Conservation (phyloP, 805 yeast genomes). For the Isabelozyma rhagii region DNA sequence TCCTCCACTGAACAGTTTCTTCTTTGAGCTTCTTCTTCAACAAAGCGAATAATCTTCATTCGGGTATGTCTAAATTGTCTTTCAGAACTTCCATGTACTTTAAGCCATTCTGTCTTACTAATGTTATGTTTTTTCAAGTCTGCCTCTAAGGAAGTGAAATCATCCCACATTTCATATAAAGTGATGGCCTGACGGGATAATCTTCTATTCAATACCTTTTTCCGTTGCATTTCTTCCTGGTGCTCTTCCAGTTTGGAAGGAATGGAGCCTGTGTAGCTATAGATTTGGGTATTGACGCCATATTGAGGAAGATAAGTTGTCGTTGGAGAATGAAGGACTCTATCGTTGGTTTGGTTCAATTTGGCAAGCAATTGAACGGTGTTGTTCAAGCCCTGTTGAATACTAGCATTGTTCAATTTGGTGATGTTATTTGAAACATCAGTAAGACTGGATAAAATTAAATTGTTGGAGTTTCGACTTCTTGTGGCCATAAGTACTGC, state of each 20-base stretch:
- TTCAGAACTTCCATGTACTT: slow-evolving; percentile 26
- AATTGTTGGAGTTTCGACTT: slow-evolving; percentile 9
- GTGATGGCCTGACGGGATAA: slow-evolving; percentile 26
- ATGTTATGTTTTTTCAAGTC: slow-evolving; percentile 20
- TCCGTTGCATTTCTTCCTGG: slow-evolving; percentile 11
- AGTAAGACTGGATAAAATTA: slow-evolving; percentile 9
- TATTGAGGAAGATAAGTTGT: slow-evolving; percentile 1
- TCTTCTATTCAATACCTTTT: slow-evolving; percentile 16
- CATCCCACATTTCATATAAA: slow-evolving; percentile 32
- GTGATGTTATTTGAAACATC: slow-evolving; percentile 9
- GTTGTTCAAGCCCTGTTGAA: slow-evolving; percentile 11
- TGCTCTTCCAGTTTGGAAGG: neutral
- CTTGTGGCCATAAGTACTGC: slow-evolving; percentile 9
- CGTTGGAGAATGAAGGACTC: slow-evolving; percentile 1
- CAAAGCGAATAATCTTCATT: slow-evolving; percentile 22
- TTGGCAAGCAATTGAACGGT: slow-evolving; percentile 16
- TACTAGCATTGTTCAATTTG: slow-evolving; percentile 5
- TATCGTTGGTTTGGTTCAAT: slow-evolving; percentile 4
- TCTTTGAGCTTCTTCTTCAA: slow-evolving; percentile 26
- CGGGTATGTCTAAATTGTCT: slow-evolving; percentile 27
- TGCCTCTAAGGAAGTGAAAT: slow-evolving; percentile 23
- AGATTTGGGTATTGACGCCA: neutral
- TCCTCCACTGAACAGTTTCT: slow-evolving; percentile 14
- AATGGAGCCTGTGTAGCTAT: neutral
- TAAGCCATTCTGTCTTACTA: slow-evolving; percentile 27